Evolutionary conservation across 495 filamentous ascomycete genomes (phyloP).

Genomic region (Neurospora africana): DNA sequence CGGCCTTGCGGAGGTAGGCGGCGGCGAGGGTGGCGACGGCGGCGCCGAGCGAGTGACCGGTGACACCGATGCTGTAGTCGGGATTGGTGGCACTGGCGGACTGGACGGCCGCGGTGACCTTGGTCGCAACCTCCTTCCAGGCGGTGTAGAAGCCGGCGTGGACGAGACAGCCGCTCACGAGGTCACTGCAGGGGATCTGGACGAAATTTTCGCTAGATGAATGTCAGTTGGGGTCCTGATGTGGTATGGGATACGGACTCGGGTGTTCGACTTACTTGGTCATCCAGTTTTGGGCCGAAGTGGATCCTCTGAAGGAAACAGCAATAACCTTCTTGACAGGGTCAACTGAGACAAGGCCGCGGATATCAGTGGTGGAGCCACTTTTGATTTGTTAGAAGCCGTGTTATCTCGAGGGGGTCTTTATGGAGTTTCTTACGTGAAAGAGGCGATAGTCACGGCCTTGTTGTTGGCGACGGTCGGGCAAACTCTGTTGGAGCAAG

Average conservation of each 20-base stretch:
- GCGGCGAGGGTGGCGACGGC: slow-evolving; percentile 54
- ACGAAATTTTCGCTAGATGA: slow-evolving; percentile 21
- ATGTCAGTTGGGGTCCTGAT: background rate
- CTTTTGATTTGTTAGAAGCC: slow-evolving; percentile 22
- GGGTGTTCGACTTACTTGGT: slow-evolving; percentile 43
- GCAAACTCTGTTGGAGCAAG: slow-evolving; percentile 51
- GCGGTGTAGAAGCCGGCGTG: slow-evolving; percentile 32
- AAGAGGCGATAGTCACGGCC: slow-evolving; percentile 46
- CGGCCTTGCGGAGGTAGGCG: slow-evolving; percentile 43
- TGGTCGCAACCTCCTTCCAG: slow-evolving; percentile 23
- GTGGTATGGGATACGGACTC: slow-evolving; percentile 1
- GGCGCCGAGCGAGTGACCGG: slow-evolving; percentile 61
- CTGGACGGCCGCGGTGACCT: slow-evolving; percentile 14
- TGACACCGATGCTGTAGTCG: slow-evolving; percentile 43
- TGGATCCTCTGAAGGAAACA: slow-evolving; percentile 57
- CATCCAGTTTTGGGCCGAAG: slow-evolving; percentile 55
- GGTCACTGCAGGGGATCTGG: slow-evolving; percentile 18
- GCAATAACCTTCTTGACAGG: slow-evolving; percentile 50
- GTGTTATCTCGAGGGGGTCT: background rate
- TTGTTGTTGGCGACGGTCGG: slow-evolving; percentile 45
- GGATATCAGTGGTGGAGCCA: slow-evolving; percentile 45
- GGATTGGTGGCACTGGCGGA: slow-evolving; percentile 30
- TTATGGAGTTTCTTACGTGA: slow-evolving; percentile 37
- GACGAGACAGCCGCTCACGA: slow-evolving; percentile 21
- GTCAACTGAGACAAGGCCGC: slow-evolving; percentile 64